Evolutionary conservation across 176 grass and related monocot species (phyloP).

Genomic region (Oryza australiensis): DNA sequence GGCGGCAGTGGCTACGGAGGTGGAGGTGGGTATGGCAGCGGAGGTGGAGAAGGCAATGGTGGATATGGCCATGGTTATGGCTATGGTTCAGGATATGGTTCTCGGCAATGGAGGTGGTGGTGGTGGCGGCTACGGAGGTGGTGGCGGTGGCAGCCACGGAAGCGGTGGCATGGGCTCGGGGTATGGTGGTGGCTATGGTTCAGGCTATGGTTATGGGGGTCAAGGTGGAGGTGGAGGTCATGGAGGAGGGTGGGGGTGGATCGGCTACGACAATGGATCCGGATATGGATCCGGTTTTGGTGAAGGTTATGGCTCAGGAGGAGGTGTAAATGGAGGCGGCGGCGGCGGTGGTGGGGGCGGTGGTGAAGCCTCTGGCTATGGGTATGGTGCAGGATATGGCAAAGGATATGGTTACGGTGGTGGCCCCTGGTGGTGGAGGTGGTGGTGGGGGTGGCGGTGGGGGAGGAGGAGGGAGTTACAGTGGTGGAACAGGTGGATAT

Average conservation of each 20-base stretch:
- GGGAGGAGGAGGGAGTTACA: background rate
- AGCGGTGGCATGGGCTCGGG: background rate
- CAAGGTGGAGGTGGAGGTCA: background rate
- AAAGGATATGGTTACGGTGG: slow-evolving; percentile 2
- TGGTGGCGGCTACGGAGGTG: background rate
- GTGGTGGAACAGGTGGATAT: background rate
- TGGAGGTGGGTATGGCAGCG: background rate
- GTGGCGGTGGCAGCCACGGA: background rate
- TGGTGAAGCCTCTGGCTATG: background rate
- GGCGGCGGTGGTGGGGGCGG: background rate
- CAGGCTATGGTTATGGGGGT: background rate
- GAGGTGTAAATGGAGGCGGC: background rate
- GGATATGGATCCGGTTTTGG: slow-evolving; percentile 17
- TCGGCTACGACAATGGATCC: background rate
- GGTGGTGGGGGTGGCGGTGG: background rate
- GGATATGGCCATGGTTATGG: background rate
- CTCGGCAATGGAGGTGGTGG: background rate
- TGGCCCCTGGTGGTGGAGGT: background rate
- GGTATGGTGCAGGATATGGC: background rate
- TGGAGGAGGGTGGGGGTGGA: background rate
- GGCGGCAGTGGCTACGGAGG: background rate
- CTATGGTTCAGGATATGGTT: background rate
- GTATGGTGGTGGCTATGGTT: background rate
- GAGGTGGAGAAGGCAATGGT: background rate
- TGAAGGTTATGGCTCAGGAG: background rate